phyloP scores from a whole-genome alignment of 257 asterid species.

The Solanum commersonii region DNA sequence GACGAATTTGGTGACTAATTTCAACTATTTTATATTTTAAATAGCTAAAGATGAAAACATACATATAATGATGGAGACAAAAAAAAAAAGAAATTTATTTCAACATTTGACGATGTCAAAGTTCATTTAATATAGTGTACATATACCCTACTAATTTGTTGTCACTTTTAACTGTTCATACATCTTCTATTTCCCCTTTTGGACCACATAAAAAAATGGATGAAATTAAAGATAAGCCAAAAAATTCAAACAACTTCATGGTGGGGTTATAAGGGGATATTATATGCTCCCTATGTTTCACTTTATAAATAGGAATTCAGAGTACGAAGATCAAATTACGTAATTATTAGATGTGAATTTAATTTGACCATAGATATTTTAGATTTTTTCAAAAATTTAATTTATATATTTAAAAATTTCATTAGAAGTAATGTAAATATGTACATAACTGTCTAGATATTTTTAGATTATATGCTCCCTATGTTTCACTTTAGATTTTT shows the following conservation, averaged over 20 bases:
- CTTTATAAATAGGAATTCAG: neutral
- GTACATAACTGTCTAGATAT: too few relatives aligned
- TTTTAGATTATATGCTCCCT: too few relatives aligned
- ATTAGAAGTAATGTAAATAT: neutral
- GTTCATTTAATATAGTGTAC: neutral
- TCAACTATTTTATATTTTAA: neutral
- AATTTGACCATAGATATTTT: neutral
- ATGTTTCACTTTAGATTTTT: too few relatives aligned
- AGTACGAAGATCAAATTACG: neutral
- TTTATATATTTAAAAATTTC: neutral
- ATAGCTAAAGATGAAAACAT: neutral
- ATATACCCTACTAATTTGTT: neutral
- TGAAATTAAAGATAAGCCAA: neutral
- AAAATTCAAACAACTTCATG: neutral
- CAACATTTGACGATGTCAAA: neutral
- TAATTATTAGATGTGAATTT: neutral
- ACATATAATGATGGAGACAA: neutral
- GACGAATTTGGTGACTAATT: neutral
- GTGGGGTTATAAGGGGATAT: neutral
- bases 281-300: neutral
- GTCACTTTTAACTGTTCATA: neutral
- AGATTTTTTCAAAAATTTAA: too few relatives aligned
- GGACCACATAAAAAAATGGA: neutral
- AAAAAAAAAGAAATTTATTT: neutral
- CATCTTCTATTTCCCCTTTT: neutral